Percentiles rank a stretch among this genome's conserved stretches.
Conservation (phyloP, 1,284 basidiomycete genomes). For the Marasmius tenuissimus region DNA sequence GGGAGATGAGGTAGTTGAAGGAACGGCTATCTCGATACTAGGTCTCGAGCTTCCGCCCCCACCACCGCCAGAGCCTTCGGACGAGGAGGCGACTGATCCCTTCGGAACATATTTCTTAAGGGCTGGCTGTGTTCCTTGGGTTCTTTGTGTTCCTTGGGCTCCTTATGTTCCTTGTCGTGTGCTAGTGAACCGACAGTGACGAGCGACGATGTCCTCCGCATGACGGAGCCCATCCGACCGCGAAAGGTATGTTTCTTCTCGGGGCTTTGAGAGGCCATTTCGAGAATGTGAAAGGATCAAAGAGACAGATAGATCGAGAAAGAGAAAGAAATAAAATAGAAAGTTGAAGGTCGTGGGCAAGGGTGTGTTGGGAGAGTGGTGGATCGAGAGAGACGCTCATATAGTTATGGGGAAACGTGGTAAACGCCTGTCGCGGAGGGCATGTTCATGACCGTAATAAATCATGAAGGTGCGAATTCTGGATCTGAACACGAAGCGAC, state of each 20-base stretch:
- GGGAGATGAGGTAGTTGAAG: neutral
- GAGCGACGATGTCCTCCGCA: constrained; percentile 7
- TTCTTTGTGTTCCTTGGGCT: neutral
- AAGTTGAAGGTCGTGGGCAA: neutral
- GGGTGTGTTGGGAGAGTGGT: neutral
- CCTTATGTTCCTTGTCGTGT: neutral
- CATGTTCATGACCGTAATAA: neutral
- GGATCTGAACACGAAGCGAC: neutral
- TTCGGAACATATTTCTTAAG: neutral
- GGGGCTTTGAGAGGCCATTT: neutral
- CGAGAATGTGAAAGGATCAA: neutral
- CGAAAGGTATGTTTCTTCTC: constrained; percentile 4
- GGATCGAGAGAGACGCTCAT: neutral
- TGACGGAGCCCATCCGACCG: constrained; percentile 3
- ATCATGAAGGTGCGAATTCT: neutral
- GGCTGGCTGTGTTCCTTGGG: neutral
- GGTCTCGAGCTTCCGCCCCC: neutral
- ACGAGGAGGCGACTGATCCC: neutral
- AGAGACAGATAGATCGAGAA: neutral
- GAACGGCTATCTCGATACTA: neutral
- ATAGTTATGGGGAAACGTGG: neutral
- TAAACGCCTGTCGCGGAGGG: neutral
- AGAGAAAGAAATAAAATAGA: too few species aligned
- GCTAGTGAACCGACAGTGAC: neutral
- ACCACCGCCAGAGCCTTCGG: neutral